phyloP scores from a whole-genome alignment of 768 basidiomycete species.

The Phaeolepiota aurea region DNA sequence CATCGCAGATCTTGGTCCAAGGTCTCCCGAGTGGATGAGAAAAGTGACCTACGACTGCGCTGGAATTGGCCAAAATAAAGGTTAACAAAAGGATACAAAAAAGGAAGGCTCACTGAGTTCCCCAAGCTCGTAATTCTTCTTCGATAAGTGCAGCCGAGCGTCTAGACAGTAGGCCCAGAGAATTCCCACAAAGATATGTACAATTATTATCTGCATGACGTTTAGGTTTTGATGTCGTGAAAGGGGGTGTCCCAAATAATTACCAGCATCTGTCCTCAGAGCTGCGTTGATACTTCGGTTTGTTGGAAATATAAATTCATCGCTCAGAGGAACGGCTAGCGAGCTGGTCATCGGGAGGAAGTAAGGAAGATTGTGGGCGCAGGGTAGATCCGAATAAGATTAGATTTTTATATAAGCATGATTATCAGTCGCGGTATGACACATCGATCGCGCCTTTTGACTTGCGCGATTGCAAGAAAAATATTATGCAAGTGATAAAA shows the following conservation, averaged over 20 bases:
- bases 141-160: constrained; percentile 63
- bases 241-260: not conserved
- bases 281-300: constrained; percentile 41
- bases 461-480: no score
- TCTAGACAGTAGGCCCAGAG: constrained; percentile 77
- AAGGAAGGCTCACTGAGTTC: constrained; percentile 38
- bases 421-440: not conserved
- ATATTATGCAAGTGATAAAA: not conserved
- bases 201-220: constrained; percentile 38
- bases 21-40: constrained; percentile 75
- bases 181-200: constrained; percentile 94
- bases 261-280: constrained; percentile 29
- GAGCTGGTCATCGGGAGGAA: constrained; percentile 6
- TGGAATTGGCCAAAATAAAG: constrained; percentile 22
- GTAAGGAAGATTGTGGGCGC: not conserved
- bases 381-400: constrained; percentile 7
- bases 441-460: not conserved
- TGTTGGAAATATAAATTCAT: constrained; percentile 50
- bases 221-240: not conserved
- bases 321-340: constrained; percentile 30
- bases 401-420: constrained; percentile 8
- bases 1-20: constrained; percentile 76
- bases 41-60: constrained; percentile 86
- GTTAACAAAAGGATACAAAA: constrained; percentile 4
- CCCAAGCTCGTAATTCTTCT: constrained; percentile 85